Percentiles rank a stretch among this genome's conserved stretches.
Evolutionary conservation across 169 alveolate genomes (phyloP).

Genomic region (Cryptosporidium viatorum): DNA sequence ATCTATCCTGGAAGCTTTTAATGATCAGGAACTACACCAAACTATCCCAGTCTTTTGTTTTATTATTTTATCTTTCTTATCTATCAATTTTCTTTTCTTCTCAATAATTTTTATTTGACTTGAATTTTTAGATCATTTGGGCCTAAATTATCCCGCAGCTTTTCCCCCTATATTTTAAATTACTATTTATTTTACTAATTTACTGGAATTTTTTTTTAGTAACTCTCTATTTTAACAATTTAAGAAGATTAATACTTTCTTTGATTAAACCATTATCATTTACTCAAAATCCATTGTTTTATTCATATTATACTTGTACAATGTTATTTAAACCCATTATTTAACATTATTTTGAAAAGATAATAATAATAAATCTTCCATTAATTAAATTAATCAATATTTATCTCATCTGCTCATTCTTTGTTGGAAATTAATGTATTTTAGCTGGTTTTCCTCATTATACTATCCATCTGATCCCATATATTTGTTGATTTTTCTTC

Average conservation of each 20-base stretch:
- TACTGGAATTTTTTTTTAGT: neutral
- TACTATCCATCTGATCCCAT: neutral
- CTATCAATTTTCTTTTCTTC: neutral
- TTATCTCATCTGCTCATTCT: neutral
- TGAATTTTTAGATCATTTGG: conserved; percentile 16
- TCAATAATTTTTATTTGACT: neutral
- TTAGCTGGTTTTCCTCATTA: no score
- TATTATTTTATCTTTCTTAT: neutral
- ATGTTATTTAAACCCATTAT: neutral
- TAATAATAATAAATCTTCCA: neutral
- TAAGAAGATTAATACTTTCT: neutral
- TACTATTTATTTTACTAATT: neutral
- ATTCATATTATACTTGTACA: neutral
- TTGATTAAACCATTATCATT: neutral
- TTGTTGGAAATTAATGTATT: no score
- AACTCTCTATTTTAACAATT: neutral
- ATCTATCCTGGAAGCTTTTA: neutral
- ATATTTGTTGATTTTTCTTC: neutral
- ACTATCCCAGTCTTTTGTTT: neutral
- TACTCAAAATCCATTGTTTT: neutral
- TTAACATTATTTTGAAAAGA: no score
- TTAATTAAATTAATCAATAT: no score
- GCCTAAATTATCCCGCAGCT: conserved; percentile 36
- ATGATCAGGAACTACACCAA: neutral
- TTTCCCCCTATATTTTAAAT: neutral